Conservation (phyloP, 257 asterid genomes). For the Nemophila menziesii region DNA sequence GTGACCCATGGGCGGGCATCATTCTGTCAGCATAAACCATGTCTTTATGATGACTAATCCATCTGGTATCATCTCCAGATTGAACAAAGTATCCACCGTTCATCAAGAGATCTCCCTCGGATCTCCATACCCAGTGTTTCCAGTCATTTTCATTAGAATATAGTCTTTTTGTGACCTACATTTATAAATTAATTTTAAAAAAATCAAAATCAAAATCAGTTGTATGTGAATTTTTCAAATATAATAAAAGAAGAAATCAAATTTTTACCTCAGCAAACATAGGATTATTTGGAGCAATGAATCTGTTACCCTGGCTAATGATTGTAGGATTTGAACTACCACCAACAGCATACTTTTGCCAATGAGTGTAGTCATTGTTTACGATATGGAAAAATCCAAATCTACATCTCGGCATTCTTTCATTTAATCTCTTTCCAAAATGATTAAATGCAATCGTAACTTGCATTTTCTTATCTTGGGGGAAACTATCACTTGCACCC, state of each 20-base stretch:
- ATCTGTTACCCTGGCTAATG: constrained; percentile 84
- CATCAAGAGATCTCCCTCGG: constrained; percentile 59
- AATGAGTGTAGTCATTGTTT: constrained; percentile 86
- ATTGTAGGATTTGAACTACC: constrained; percentile 71
- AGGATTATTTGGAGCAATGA: constrained; percentile 46
- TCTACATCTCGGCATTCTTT: constrained; percentile 84
- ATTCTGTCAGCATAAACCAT: constrained; percentile 38
- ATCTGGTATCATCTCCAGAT: constrained; percentile 68
- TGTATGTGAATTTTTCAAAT: not conserved
- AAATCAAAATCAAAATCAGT: not conserved
- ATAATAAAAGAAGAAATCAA: too few species aligned
- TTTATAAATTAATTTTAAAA: not conserved
- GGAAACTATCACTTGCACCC: constrained; percentile 49
- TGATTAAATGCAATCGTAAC: constrained; percentile 79
- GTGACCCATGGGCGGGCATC: constrained; percentile 21
- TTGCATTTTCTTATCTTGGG: constrained; percentile 53
- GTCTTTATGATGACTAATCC: constrained; percentile 33
- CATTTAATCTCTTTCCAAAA: constrained; percentile 73
- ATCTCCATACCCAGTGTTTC: constrained; percentile 77
- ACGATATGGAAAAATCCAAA: constrained; percentile 73
- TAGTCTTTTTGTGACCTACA: constrained; percentile 73
- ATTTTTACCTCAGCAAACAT: constrained; percentile 40
- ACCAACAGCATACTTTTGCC: constrained; percentile 93
- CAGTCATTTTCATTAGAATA: constrained; percentile 33
- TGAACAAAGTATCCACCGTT: constrained; percentile 64